These are phyloP conservation scores for Ophiocordyceps polyrhachis-furcata DNA, from an alignment of 2,329 filamentous ascomycete genomes.

Conservation along the genomic window DNA sequence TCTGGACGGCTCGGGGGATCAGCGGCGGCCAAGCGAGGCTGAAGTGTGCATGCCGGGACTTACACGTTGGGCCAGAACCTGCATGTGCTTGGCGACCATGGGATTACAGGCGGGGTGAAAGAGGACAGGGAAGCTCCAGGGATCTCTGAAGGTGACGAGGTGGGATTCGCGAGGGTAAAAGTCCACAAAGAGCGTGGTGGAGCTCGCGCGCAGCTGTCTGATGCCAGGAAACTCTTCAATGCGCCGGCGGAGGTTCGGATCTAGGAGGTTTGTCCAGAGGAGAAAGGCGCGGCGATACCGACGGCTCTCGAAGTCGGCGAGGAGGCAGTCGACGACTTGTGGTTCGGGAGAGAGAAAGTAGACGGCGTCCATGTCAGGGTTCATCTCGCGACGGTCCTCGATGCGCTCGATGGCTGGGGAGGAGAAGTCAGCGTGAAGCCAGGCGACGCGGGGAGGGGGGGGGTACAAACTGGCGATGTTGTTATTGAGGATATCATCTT, in stretches of 20 bases:
- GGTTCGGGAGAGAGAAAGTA: slow-evolving; percentile 76
- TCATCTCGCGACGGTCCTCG: slow-evolving; percentile 65
- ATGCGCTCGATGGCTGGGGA: slow-evolving; percentile 76
- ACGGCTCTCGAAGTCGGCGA: slow-evolving; percentile 75
- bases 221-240: slow-evolving; percentile 54
- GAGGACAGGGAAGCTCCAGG: slow-evolving; percentile 84
- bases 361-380: slow-evolving; percentile 83
- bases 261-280: slow-evolving; percentile 67
- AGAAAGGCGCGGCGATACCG: slow-evolving; percentile 66
- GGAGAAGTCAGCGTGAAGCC: not conserved
- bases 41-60: not conserved
- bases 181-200: slow-evolving; percentile 69
- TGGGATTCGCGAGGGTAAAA: slow-evolving; percentile 85
- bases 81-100: slow-evolving; percentile 67
- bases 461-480: slow-evolving; percentile 70
- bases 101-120: slow-evolving; percentile 83
- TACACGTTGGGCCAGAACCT: slow-evolving; percentile 75
- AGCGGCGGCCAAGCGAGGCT: not conserved
- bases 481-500: slow-evolving; percentile 93
- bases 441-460: not conserved
- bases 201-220: slow-evolving; percentile 58
- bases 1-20: slow-evolving; percentile 7
- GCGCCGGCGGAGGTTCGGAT: slow-evolving; percentile 49
- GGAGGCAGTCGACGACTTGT: slow-evolving; percentile 81
- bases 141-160: slow-evolving; percentile 78